Base-by-base conservation (phyloP, 306 rosid species). In the Lathyrus aphaca region DNA sequence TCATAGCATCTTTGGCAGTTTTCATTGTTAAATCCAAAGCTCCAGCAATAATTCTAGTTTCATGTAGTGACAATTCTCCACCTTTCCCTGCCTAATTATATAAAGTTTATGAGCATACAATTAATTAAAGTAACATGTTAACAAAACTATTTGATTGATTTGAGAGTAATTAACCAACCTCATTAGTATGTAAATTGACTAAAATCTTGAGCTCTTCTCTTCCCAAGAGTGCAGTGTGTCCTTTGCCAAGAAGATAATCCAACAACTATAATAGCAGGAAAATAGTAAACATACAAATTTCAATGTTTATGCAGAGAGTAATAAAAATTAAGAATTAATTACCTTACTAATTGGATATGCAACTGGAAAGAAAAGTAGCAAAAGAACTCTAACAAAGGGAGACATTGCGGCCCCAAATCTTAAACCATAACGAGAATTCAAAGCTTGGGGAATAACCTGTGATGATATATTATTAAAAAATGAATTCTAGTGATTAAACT, bases 1-100 rank as follows among this genome's bases (percentile, higher is more conserved):
- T 84, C 95, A 91, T 91, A 48, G 92, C 95, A 86, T 91, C 86
- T 81, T 82, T 76, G 49, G 91, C 88, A 35, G 83, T 88, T 79
- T 91, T 88, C 61, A 21, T 54, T 1, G 89, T 80, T 60, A 88
- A 79, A 78, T 86, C 95, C 66, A 91, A 72, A 57, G 96, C 97
- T 35, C 96, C 92, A 17, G 76, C 80, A 45, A 88, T 91, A 23
- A 91, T 86, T n/a, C 45, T 66, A 11, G 91, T 86, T 86, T 86
- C 92, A 49, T 83, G 83, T 19, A 73, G 72, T 79, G 82, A 14
- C 12, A 79, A 73, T 23, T 73, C 79, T 73, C 82, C 82, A 50
- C 82, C 82, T 60, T 79, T 79, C 5, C 82, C 82, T 79, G 82
- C 78, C 82, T 79, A 9, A 73, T 38, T 61, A 59, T 29, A 43